Percentiles rank a stretch among this genome's conserved stretches.
phyloP scores from a whole-genome alignment of 78 protist genomes.

The Chrysochromulina parva region DNA sequence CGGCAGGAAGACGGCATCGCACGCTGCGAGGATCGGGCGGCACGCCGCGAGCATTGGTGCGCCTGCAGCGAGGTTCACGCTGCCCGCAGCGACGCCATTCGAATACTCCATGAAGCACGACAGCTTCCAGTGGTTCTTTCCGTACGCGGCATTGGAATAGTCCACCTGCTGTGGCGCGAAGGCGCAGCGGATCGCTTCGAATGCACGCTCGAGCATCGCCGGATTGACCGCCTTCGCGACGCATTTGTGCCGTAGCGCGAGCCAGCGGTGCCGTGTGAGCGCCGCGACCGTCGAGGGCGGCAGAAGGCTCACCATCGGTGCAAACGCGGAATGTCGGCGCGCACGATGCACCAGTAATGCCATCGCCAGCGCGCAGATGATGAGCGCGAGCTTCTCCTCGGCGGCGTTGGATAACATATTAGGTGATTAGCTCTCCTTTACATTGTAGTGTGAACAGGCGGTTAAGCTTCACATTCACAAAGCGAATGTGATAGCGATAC shows the following conservation, averaged over 20 bases:
- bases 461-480: too few species aligned
- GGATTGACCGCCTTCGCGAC: background rate
- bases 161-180: slow-evolving; percentile 7
- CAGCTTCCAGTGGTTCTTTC: background rate
- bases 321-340: too few species aligned
- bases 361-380: too few species aligned
- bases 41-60: background rate
- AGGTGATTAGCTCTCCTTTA: too few species aligned
- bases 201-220: background rate
- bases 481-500: too few species aligned
- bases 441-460: too few species aligned
- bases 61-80: background rate
- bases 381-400: too few species aligned
- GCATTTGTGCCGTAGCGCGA: background rate
- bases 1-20: background rate
- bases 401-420: too few species aligned
- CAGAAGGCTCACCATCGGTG: too few species aligned
- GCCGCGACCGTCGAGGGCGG: background rate
- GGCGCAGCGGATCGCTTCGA: background rate
- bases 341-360: too few species aligned
- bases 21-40: background rate
- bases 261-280: background rate
- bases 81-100: background rate
- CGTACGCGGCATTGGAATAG: slow-evolving; percentile 7
- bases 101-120: slow-evolving; percentile 14